Conservation (phyloP, 345 rosid species). For the Reutealis trisperma region DNA sequence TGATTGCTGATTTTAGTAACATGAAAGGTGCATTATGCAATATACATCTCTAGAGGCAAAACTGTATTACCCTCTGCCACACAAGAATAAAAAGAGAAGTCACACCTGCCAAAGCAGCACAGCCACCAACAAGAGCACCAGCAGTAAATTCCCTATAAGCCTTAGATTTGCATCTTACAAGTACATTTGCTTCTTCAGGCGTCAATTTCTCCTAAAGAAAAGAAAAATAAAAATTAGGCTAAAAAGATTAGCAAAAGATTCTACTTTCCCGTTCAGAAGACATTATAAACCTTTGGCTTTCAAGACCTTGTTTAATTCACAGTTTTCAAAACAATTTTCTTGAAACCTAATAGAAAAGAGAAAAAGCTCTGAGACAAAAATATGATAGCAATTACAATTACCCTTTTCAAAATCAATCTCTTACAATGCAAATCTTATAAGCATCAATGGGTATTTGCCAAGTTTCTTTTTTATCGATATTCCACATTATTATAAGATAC, state of each 20-base stretch:
- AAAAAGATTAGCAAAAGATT: not conserved
- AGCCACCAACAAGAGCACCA: slow-evolving; percentile 32
- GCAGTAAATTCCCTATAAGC: slow-evolving; percentile 29
- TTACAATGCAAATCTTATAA: not conserved
- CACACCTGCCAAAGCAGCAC: slow-evolving; percentile 43
- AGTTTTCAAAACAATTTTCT: not conserved
- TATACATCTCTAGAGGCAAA: not conserved
- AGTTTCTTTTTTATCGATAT: not conserved
- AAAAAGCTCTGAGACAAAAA: not conserved
- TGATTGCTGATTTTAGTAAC: not conserved
- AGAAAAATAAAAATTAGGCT: not conserved
- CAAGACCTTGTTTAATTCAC: not conserved
- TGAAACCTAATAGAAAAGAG: not conserved
- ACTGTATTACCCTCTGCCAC: not conserved
- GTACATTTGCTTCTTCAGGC: slow-evolving; percentile 35
- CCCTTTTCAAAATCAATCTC: slow-evolving; percentile 6
- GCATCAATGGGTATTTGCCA: no score
- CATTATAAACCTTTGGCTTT: not conserved
- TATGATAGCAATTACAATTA: not conserved
- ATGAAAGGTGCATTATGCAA: not conserved
- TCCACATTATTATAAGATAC: not conserved
- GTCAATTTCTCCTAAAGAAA: slow-evolving; percentile 42
- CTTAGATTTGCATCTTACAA: slow-evolving; percentile 33
- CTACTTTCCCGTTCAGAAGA: not conserved
- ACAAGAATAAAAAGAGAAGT: not conserved